phyloP scores from a whole-genome alignment of 139 green algal species.

The Chlorella ohadii region DNA sequence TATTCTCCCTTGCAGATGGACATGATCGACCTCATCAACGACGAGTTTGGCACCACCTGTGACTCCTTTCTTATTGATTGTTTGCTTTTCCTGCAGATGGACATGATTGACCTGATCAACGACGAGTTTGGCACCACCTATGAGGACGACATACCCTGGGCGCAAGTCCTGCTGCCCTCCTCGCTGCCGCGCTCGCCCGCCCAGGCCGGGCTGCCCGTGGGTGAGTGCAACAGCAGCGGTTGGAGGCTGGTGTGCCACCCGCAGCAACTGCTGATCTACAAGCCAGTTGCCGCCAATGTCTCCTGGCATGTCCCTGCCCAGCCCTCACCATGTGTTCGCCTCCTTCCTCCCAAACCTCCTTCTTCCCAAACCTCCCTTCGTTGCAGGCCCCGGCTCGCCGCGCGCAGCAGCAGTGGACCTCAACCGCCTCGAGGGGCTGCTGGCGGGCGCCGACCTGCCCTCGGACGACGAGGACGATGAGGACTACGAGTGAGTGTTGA shows the following conservation, averaged over 20 bases:
- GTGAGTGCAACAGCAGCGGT: background rate
- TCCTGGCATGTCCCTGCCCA: too few relatives aligned
- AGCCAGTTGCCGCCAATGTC: too few relatives aligned
- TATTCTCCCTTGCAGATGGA: constrained; percentile 61
- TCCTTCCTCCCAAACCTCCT: too few relatives aligned
- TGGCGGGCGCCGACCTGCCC: constrained; percentile 50
- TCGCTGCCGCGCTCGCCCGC: constrained; percentile 26
- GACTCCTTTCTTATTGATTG: too few relatives aligned
- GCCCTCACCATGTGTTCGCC: too few relatives aligned
- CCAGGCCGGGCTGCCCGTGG: background rate
- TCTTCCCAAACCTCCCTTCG: too few relatives aligned
- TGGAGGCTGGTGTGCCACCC: background rate
- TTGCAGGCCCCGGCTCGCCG: constrained; percentile 25
- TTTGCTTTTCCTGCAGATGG: constrained; percentile 61
- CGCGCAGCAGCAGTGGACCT: constrained; percentile 36
- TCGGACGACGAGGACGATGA: constrained; percentile 56
- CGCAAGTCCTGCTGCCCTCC: constrained; percentile 47
- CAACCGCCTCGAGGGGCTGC: constrained; percentile 20
- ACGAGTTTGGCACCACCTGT: too few relatives aligned
- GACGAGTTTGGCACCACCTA: constrained; percentile 71
- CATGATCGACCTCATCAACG: too few relatives aligned
- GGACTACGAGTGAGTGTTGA: constrained; percentile 45
- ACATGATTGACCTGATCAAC: constrained; percentile 73
- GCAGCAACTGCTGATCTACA: too few relatives aligned
- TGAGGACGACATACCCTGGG: constrained; percentile 54